Evolutionary conservation across 1,284 basidiomycete species (phyloP).

Genomic region (Fomitopsis betulina): DNA sequence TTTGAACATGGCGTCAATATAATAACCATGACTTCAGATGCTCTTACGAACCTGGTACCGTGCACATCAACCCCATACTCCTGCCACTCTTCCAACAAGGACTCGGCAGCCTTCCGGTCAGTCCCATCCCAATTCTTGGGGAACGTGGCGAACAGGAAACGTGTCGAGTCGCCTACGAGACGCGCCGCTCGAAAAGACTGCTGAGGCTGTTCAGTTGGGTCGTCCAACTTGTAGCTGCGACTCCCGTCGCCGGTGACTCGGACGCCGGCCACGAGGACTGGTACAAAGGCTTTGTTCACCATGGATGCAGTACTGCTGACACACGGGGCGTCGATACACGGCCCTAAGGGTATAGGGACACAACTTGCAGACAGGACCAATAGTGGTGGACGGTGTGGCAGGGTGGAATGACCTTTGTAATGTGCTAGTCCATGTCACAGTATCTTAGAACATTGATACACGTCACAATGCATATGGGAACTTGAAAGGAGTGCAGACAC

Average conservation of each 20-base stretch:
- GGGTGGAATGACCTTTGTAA: too few relatives aligned
- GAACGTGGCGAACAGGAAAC: conserved; percentile 14
- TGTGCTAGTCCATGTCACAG: too few relatives aligned
- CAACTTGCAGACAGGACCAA: too few relatives aligned
- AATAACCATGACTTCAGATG: too few relatives aligned
- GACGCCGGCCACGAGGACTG: neutral
- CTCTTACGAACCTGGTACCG: conserved; percentile 8
- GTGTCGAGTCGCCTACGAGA: conserved; percentile 16
- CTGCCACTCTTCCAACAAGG: conserved; percentile 6
- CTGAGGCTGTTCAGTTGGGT: conserved; percentile 4
- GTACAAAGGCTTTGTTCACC: neutral
- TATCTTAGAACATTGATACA: too few relatives aligned
- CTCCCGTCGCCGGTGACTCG: conserved; percentile 3
- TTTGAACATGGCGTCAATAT: neutral
- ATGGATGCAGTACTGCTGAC: neutral
- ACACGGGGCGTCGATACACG: too few relatives aligned
- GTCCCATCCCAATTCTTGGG: neutral
- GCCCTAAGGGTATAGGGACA: too few relatives aligned
- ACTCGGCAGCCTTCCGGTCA: neutral
- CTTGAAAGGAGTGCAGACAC: too few relatives aligned
- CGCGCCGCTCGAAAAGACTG: conserved; percentile 16
- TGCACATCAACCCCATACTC: conserved; percentile 10
- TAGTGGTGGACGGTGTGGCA: too few relatives aligned
- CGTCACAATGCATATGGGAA: too few relatives aligned
- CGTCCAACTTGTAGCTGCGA: neutral